These are phyloP conservation scores for Oryza meyeriana DNA, from an alignment of 176 grass and related monocot genomes.

Conservation along the genomic window DNA sequence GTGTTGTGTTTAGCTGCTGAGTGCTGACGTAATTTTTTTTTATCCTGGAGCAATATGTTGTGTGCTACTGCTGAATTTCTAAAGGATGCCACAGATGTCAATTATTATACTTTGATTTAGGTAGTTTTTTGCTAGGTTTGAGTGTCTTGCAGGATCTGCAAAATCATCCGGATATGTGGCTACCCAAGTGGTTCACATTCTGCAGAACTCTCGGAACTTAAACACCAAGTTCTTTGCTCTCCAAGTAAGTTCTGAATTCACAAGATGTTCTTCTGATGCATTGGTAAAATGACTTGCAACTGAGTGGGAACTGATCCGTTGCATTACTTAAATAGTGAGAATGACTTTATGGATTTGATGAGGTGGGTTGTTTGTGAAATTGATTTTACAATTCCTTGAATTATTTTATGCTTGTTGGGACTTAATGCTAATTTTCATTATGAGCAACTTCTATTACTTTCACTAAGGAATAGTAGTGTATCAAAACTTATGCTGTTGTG, in stretches of 20 bases:
- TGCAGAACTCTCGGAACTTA: constrained; percentile 84
- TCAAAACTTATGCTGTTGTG: neutral
- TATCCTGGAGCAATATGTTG: too few species aligned
- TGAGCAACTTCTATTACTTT: neutral
- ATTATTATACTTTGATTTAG: too few species aligned
- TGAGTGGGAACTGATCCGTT: neutral
- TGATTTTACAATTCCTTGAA: neutral
- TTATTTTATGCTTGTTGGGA: neutral
- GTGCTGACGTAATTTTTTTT: too few species aligned
- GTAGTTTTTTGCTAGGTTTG: too few species aligned
- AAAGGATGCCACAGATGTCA: too few species aligned
- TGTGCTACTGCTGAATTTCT: too few species aligned
- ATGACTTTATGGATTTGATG: neutral
- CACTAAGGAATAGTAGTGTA: neutral
- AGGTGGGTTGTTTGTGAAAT: neutral
- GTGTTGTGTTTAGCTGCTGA: too few species aligned
- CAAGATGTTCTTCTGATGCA: neutral
- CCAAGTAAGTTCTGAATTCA: constrained; percentile 55
- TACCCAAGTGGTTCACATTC: constrained; percentile 96
- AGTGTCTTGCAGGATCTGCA: constrained; percentile 86
- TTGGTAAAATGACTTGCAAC: neutral
- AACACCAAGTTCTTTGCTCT: constrained; percentile 98
- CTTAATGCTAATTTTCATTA: neutral
- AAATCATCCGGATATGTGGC: constrained; percentile 92
- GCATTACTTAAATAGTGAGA: neutral